Conservation (phyloP, 371 early-diverging fungal genomes). For the Mucor velutinosus region DNA sequence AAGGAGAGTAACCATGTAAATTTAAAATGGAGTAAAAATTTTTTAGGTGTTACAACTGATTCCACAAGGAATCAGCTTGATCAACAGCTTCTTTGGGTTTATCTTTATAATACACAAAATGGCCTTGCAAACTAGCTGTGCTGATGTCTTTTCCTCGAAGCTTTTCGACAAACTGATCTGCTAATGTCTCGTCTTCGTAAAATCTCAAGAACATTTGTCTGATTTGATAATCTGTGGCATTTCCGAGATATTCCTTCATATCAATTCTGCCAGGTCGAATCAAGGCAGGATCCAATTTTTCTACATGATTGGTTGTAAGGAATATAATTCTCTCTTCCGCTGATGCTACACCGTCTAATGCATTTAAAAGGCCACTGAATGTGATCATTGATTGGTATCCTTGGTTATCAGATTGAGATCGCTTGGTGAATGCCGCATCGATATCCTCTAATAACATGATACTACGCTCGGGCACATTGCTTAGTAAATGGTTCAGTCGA, state of each 20-base stretch:
- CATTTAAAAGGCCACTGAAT: slow-evolving; percentile 98
- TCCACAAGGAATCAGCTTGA: slow-evolving; percentile 40
- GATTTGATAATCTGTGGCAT: slow-evolving; percentile 81
- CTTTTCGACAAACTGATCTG: slow-evolving; percentile 70
- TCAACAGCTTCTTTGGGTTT: slow-evolving; percentile 71
- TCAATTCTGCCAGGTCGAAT: slow-evolving; percentile 99
- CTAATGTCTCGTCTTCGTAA: slow-evolving; percentile 70
- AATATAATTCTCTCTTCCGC: slow-evolving; percentile 97
- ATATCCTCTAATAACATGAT: slow-evolving; percentile 98
- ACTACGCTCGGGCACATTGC: slow-evolving; percentile 93
- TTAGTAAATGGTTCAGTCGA: slow-evolving; percentile 91
- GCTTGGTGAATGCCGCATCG: slow-evolving; percentile 95
- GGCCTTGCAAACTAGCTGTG: slow-evolving; percentile 93
- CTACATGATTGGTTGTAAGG: slow-evolving; percentile 99
- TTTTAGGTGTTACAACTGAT: slow-evolving; percentile 20
- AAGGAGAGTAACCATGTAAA: background rate
- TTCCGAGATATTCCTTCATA: slow-evolving; percentile 86
- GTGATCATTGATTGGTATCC: slow-evolving; percentile 95
- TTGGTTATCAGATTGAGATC: slow-evolving; percentile 60
- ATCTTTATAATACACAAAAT: slow-evolving; percentile 90
- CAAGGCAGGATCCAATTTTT: slow-evolving; percentile 95
- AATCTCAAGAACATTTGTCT: slow-evolving; percentile 87
- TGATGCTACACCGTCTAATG: slow-evolving; percentile 98
- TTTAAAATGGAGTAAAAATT: background rate
- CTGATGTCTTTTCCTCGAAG: slow-evolving; percentile 61